Conservation (phyloP, 805 yeast genomes). For the Yarrowia sp. region DNA sequence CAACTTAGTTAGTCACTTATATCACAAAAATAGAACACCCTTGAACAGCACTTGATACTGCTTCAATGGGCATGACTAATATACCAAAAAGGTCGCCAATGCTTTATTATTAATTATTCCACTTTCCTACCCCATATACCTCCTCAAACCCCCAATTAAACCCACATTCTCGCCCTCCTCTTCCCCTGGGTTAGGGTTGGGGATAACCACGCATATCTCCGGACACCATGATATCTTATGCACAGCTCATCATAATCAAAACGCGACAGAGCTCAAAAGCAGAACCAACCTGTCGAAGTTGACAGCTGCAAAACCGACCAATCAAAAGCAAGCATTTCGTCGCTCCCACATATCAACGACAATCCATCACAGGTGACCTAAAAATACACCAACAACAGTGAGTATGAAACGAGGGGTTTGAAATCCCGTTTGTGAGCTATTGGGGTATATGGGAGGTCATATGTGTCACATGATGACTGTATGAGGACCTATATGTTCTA, state of each 20-base stretch:
- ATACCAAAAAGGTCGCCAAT: no score
- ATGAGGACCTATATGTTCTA: no score
- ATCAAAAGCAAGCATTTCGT: not conserved
- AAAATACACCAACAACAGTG: not conserved
- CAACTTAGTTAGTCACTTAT: no score
- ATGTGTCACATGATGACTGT: no score
- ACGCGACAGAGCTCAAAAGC: not conserved
- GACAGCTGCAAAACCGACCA: not conserved
- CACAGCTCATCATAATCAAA: not conserved
- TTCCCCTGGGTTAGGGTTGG: not conserved
- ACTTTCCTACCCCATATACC: not conserved
- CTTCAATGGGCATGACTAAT: no score
- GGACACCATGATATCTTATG: not conserved
- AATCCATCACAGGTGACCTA: not conserved
- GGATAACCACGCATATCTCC: slow-evolving; percentile 4
- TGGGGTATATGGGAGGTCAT: no score
- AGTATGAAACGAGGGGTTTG: not conserved
- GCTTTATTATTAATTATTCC: no score
- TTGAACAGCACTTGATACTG: no score
- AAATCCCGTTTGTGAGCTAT: no score
- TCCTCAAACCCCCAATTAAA: not conserved
- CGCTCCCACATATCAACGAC: not conserved
- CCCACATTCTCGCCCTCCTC: not conserved
- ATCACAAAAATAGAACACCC: no score
- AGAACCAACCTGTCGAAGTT: not conserved